Conservation (phyloP, 495 filamentous ascomycete genomes). For the Neurospora tetrasperma region DNA sequence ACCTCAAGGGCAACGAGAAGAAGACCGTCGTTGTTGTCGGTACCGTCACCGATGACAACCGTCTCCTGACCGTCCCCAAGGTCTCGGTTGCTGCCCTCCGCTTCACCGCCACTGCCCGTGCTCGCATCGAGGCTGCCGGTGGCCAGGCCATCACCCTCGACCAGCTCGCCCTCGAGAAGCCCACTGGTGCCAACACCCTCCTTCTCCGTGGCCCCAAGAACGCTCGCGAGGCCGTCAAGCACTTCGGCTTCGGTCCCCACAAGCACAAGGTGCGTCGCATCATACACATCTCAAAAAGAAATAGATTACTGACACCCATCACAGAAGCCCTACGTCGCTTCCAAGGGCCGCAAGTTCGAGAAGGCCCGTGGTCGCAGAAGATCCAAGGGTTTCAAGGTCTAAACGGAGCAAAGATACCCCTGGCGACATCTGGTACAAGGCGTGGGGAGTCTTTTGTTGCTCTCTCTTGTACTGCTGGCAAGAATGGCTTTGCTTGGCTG, state of each 20-base stretch:
- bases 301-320: constrained; percentile 22
- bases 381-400: constrained; percentile 98
- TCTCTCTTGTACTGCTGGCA: constrained; percentile 1
- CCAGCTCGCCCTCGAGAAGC: constrained; percentile 85
- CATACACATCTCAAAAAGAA: background rate
- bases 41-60: constrained; percentile 94
- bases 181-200: constrained; percentile 89
- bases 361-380: constrained; percentile 92
- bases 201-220: constrained; percentile 96
- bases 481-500: background rate
- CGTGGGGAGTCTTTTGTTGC: constrained; percentile 10
- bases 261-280: constrained; percentile 71
- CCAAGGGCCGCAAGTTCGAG: constrained; percentile 99
- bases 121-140: constrained; percentile 83
- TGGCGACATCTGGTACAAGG: constrained; percentile 4
- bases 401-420: constrained; percentile 30
- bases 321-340: constrained; percentile 89
- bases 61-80: constrained; percentile 80
- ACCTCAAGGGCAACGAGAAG: constrained; percentile 59
- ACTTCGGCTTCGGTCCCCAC: constrained; percentile 97
- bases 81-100: constrained; percentile 82
- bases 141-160: constrained; percentile 92
- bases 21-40: constrained; percentile 91
- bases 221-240: constrained; percentile 91
- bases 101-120: constrained; percentile 91